phyloP scores from a whole-genome alignment of 2,329 filamentous ascomycete species.

The Scortechinia acanthostroma region DNA sequence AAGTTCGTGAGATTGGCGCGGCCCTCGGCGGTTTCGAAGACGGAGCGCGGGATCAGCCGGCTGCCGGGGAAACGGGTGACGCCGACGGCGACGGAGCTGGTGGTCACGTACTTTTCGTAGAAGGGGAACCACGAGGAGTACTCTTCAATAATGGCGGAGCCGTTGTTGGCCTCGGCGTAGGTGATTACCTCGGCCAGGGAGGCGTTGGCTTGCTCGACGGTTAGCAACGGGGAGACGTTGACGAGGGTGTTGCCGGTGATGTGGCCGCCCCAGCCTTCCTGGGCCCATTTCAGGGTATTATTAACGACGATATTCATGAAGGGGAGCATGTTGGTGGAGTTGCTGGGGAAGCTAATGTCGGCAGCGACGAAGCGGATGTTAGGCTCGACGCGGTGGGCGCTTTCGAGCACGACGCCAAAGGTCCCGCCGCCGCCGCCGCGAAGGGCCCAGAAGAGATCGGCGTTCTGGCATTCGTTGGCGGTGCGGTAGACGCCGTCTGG shows the following conservation, averaged over 20 bases:
- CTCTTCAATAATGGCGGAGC: not conserved
- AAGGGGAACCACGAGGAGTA: not conserved
- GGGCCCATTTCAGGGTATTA: conserved; percentile 10
- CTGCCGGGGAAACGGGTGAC: conserved; percentile 9
- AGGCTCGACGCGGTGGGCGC: not conserved
- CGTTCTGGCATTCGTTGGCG: not conserved
- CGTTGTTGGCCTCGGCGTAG: not conserved
- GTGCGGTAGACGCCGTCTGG: not conserved
- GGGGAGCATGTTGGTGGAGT: conserved; percentile 8
- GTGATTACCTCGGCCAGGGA: not conserved
- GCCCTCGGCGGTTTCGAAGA: conserved; percentile 9
- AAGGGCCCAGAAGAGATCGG: not conserved
- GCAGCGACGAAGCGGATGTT: conserved; percentile 8
- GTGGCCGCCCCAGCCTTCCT: conserved; percentile 12
- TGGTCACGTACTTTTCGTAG: not conserved
- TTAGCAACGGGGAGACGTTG: not conserved
- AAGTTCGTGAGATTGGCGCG: conserved; percentile 8
- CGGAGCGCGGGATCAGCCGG: conserved; percentile 9
- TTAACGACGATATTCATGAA: conserved; percentile 12
- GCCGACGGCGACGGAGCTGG: conserved; percentile 6
- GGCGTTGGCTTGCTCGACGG: not conserved
- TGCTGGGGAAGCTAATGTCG: conserved; percentile 9
- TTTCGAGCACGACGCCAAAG: not conserved
- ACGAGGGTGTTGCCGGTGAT: conserved; percentile 5
- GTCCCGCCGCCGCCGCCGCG: conserved; percentile 1